phyloP scores from a whole-genome alignment of 495 filamentous ascomycete genomes.

The Neurospora sp. region DNA sequence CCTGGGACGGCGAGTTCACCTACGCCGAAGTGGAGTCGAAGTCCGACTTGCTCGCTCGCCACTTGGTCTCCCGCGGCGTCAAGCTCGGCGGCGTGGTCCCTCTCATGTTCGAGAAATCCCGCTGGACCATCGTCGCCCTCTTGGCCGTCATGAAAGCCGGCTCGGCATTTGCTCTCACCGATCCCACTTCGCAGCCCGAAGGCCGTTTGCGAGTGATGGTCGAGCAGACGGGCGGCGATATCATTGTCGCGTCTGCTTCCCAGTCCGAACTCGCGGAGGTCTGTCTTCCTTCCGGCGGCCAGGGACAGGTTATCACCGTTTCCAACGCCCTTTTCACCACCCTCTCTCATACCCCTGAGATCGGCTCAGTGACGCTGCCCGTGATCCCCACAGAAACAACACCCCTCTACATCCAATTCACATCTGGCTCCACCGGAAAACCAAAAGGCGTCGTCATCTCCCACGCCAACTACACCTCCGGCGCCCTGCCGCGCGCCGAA shows the following conservation, averaged over 20 bases:
- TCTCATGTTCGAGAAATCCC: conserved; percentile 47
- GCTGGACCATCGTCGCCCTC: conserved; percentile 40
- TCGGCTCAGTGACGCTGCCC: no score
- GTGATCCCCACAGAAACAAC: conserved; percentile 13
- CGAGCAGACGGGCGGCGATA: conserved; percentile 33
- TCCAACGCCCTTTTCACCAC: conserved; percentile 1
- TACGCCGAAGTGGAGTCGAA: conserved; percentile 42
- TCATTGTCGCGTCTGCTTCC: conserved; percentile 44
- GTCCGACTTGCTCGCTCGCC: conserved; percentile 39
- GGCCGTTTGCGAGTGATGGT: conserved; percentile 45
- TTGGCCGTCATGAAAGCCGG: conserved; percentile 47
- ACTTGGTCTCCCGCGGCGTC: conserved; percentile 32
- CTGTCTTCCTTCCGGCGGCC: conserved; percentile 13
- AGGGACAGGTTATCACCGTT: conserved; percentile 15
- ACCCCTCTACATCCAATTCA: conserved; percentile 36
- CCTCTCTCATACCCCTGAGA: neutral
- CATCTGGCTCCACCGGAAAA: conserved; percentile 39
- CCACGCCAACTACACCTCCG: conserved; percentile 33
- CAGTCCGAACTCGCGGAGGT: conserved; percentile 21
- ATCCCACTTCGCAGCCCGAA: conserved; percentile 32
- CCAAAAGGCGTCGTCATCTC: conserved; percentile 38
- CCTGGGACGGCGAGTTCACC: conserved; percentile 53
- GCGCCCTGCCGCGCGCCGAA: conserved; percentile 29
- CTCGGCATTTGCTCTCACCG: conserved; percentile 31
- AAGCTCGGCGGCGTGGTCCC: conserved; percentile 37